Evolutionary conservation across 2,329 filamentous ascomycete species (phyloP).

Genomic region (Macrophomina tecta): DNA sequence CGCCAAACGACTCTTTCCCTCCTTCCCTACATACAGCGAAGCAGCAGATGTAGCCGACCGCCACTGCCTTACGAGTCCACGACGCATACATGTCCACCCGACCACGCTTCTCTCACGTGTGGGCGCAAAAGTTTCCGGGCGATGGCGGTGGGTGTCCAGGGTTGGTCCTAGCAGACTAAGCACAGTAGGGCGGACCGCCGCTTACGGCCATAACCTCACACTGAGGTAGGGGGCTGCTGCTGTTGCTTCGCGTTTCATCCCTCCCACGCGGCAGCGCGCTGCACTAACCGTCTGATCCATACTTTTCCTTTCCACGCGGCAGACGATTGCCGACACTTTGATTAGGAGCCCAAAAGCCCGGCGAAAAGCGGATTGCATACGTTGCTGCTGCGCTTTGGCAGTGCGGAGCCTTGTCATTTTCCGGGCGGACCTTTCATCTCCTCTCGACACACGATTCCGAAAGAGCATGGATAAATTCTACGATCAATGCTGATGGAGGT

Average conservation of each 20-base stretch:
- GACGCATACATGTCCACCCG: background rate
- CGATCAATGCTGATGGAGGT: background rate
- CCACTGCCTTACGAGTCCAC: slow-evolving; percentile 15
- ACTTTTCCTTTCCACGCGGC: slow-evolving; percentile 7
- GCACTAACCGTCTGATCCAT: background rate
- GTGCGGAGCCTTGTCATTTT: background rate
- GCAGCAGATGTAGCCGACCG: background rate
- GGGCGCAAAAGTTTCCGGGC: slow-evolving; percentile 23
- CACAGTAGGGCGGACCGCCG: background rate
- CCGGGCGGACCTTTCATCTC: background rate
- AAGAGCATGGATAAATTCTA: no score
- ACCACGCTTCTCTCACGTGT: slow-evolving; percentile 12
- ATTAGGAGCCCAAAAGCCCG: background rate
- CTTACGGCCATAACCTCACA: slow-evolving; percentile 13
- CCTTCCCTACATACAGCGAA: background rate
- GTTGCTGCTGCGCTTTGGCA: background rate
- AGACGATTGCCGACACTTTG: slow-evolving; percentile 19
- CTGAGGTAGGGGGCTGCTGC: background rate
- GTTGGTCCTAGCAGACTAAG: background rate
- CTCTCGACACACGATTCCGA: no score
- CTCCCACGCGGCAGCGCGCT: slow-evolving; percentile 4
- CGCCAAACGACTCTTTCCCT: background rate
- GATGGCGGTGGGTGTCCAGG: slow-evolving; percentile 1
- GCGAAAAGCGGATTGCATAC: background rate
- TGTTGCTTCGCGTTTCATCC: slow-evolving; percentile 17